A percentile compares a stretch with the other conserved stretches of the same genome.
phyloP scores from a whole-genome alignment of 331 rosid species.

The Dryas integrifolia region DNA sequence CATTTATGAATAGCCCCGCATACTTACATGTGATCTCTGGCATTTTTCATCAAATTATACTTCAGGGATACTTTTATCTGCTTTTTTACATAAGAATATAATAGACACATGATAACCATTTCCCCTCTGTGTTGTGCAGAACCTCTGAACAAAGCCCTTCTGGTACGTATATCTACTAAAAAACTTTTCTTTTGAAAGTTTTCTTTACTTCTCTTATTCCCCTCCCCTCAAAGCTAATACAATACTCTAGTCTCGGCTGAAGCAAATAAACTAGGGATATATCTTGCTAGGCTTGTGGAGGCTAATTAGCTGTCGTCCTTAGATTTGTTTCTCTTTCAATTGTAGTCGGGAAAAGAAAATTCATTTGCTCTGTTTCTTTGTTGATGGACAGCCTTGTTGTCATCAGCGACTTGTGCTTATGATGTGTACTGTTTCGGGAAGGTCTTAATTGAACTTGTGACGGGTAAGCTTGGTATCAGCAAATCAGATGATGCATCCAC shows the following conservation, averaged over 20 bases:
- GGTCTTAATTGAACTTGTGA: conserved; percentile 81
- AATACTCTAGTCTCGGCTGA: too few species aligned
- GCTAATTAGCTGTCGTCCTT: not conserved
- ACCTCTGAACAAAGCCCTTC: conserved; percentile 49
- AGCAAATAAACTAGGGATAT: too few species aligned
- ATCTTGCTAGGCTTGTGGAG: too few species aligned
- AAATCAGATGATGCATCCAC: conserved; percentile 56
- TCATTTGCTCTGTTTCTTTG: conserved; percentile 18
- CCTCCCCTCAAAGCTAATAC: not conserved
- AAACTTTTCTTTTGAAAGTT: not conserved
- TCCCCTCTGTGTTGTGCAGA: conserved; percentile 49
- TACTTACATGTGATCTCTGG: not conserved
- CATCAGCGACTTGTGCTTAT: conserved; percentile 51
- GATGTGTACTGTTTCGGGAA: conserved; percentile 88
- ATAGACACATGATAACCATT: conserved; percentile 7
- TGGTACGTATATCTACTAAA: conserved; percentile 44
- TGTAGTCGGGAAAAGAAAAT: conserved; percentile 6
- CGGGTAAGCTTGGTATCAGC: conserved; percentile 75
- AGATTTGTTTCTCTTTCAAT: conserved; percentile 6
- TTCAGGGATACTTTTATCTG: not conserved
- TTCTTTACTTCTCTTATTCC: not conserved
- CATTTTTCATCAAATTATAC: conserved; percentile 6
- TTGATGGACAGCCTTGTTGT: conserved; percentile 50
- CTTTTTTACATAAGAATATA: not conserved
- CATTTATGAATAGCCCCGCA: not conserved